Evolutionary conservation across 169 alveolate genomes (phyloP), one percentile per base, ranked within the genome.

Genomic region (Plasmodium yoelii): DNA sequence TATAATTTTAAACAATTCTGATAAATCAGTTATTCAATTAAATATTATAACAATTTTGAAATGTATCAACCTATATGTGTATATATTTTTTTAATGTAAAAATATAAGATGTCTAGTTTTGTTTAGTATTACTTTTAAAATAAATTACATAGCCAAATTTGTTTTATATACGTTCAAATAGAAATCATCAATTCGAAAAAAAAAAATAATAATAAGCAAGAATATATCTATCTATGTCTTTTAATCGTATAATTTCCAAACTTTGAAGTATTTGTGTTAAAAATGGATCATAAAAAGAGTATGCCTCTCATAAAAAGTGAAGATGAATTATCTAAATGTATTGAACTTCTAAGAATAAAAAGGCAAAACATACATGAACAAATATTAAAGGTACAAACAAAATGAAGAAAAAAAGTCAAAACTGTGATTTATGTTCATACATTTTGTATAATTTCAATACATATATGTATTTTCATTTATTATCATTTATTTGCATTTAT

Each of bases 331-430:
- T 95, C 96, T 22, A 93, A 93, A 64, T 92, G 94, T 70, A 92
- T 96, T 59, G 98, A 96, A 91, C 94, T 95, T 1, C 80, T 96
- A 28, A 95, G 93, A 90, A 96, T 95, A 73, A 91, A 95, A 67
- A 92, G 98, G 68, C 97, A 95, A 24, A 95, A 94, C 53, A 89
- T 96, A 9, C 90, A 90, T 59, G 91, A 92, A 26, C 96, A 94
- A 68, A 84, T 84, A 13, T 69, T 84, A 68, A 70, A 84, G 91
- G 91, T 84, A 84, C 61, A 51, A 34, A 65, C n/a, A 53, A 53
- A 49, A 9, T 13, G 9, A 57, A 57, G 12, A 57, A n/a, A 4
- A 22, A 53, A 0, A 26, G 19, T 46, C 2, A 28, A 22, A 15
- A 57, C n/a, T 19, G 73, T 24, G 34, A 39, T 28, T 15, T 28